Percentiles rank a stretch among this genome's conserved stretches.
Evolutionary conservation across 2,329 filamentous ascomycete species (phyloP).

Genomic region (Penicillium psychrosexuale): DNA sequence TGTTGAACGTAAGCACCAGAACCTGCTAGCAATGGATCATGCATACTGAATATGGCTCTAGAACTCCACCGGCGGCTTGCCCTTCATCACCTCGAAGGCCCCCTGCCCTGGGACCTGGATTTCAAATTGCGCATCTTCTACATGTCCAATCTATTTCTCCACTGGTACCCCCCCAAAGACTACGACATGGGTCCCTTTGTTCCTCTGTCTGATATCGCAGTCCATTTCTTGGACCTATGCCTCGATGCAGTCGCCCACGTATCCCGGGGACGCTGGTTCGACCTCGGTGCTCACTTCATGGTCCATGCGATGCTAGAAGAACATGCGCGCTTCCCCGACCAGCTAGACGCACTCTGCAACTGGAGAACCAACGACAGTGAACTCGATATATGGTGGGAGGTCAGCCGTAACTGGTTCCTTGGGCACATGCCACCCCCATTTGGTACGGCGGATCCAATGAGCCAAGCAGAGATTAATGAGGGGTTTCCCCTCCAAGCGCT

Average conservation of each 20-base stretch:
- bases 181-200: slow-evolving; percentile 15
- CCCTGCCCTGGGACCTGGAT: slow-evolving; percentile 39
- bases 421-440: slow-evolving; percentile 20
- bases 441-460: slow-evolving; percentile 10
- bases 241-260: slow-evolving; percentile 32
- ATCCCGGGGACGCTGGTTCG: slow-evolving; percentile 42
- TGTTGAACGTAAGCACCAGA: slow-evolving; percentile 27
- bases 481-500: slow-evolving; percentile 26
- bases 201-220: slow-evolving; percentile 43
- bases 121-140: slow-evolving; percentile 51
- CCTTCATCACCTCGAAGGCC: slow-evolving; percentile 33
- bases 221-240: slow-evolving; percentile 51
- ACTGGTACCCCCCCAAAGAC: slow-evolving; percentile 26
- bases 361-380: slow-evolving; percentile 39
- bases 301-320: slow-evolving; percentile 52
- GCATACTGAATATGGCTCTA: slow-evolving; percentile 13
- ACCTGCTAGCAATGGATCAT: neutral
- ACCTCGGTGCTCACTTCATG: slow-evolving; percentile 49
- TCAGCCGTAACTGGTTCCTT: slow-evolving; percentile 20
- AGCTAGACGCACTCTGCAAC: slow-evolving; percentile 45
- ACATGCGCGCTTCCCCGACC: slow-evolving; percentile 37
- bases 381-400: slow-evolving; percentile 35
- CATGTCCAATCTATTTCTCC: slow-evolving; percentile 46
- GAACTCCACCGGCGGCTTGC: slow-evolving; percentile 47
- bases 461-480: slow-evolving; percentile 25